A percentile compares a stretch with the other conserved stretches of the same genome.
Evolutionary conservation across 345 rosid genomes (phyloP).

Genomic region (Laguncularia racemosa): DNA sequence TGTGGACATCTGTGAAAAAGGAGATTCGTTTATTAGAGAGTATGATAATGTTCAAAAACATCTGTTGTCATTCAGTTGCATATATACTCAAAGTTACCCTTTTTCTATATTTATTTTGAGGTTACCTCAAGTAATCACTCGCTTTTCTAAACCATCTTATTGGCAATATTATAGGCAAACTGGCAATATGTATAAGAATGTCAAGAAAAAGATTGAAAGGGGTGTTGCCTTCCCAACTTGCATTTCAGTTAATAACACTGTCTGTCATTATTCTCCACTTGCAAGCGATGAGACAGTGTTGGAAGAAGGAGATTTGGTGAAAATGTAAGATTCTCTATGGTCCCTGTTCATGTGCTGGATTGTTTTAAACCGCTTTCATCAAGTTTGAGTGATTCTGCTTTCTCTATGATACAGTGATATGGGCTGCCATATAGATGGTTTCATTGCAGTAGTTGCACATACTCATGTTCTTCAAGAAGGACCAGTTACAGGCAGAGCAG

Average conservation of each 20-base stretch:
- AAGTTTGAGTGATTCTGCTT: conserved; percentile 3
- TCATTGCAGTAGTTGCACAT: conserved; percentile 88
- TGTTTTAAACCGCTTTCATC: neutral
- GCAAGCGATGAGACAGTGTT: conserved; percentile 66
- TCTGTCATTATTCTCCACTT: conserved; percentile 88
- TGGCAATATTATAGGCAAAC: conserved; percentile 48
- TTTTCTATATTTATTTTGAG: neutral
- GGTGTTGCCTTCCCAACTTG: conserved; percentile 98
- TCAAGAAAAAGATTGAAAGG: conserved; percentile 81
- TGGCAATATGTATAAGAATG: conserved; percentile 86
- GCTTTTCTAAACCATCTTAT: conserved; percentile 1
- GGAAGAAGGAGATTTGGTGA: conserved; percentile 85
- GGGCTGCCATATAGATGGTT: conserved; percentile 99
- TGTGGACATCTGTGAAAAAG: conserved; percentile 87
- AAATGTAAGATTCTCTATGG: conserved; percentile 49
- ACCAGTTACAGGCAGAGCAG: conserved; percentile 59
- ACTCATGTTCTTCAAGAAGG: conserved; percentile 82
- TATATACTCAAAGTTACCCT: neutral
- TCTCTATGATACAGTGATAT: conserved; percentile 46
- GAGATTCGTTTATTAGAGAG: conserved; percentile 84
- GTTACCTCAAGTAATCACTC: neutral
- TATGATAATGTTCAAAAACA: conserved; percentile 18
- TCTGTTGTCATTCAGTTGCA: neutral
- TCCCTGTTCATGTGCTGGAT: neutral
- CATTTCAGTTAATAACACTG: conserved; percentile 77